Evolutionary conservation across 163 green algal genomes (phyloP), one percentile per base, ranked within the genome.

Genomic region (Chlorella variabilis): DNA sequence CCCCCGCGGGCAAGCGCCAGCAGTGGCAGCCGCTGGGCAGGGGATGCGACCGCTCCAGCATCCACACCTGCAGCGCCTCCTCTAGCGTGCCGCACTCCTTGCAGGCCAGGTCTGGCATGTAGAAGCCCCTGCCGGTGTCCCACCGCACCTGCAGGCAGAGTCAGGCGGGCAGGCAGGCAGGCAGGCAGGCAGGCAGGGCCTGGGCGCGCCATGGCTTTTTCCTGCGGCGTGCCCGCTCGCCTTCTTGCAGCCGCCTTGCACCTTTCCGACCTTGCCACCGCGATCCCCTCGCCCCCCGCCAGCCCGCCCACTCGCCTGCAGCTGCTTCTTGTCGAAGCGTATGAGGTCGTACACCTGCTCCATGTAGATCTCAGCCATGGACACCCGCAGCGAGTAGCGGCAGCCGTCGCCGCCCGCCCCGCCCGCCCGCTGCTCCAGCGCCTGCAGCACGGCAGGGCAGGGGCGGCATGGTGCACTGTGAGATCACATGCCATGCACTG

Each of bases 361-460:
- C 71, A 97, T 97, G 89, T 98, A 98, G 39, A 98, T 97, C 83
- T 98, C 95, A 39, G 94, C 87, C 82, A 96, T 97, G n/a, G 85
- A 93, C 18, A 77, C 77, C n/a, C 83, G 51, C 34, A 84, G 29
- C 7, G 74, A 25, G 49, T 76, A 80, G 65, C 51, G 42, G 38
- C 38, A 58, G 49, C 78, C 78, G 17, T 42, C 74, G 39, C 39
- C 61, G 75, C 71, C 83, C 83, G 82, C 77, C 67, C 4, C 65
- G 39, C 49, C 39, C 61, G 29, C 33, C 5, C 66, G 62, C 58
- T 27, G 41, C 69, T 33, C 31, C 71, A 36, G 41, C 13, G 13
- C 3, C 42, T n/a, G n/a, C n/a, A n/a, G n/a, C n/a, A n/a, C n/a
- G n/a, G n/a, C n/a, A n/a, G n/a, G n/a, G n/a, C n/a, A n/a, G n/a